Percentiles rank a stretch among this genome's conserved stretches.
Evolutionary conservation across 495 filamentous ascomycete species (phyloP).

Genomic region (Penicillium riverlandense): DNA sequence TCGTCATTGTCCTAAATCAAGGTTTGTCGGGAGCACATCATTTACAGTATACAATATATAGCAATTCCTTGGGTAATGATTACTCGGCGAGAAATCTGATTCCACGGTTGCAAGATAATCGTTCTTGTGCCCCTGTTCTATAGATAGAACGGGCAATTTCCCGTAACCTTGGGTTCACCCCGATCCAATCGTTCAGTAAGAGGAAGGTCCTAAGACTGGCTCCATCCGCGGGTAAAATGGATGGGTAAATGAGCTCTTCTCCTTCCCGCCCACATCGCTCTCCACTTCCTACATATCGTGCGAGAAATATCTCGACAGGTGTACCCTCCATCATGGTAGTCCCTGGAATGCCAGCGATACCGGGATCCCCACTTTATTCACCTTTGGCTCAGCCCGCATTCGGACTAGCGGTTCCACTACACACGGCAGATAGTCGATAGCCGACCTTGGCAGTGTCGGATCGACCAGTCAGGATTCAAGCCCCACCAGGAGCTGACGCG

Average conservation of each 20-base stretch:
- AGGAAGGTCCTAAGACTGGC: neutral
- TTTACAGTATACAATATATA: neutral
- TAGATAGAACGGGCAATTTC: slow-evolving; percentile 1
- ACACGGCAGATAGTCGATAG: slow-evolving; percentile 44
- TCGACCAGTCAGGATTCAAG: slow-evolving; percentile 22
- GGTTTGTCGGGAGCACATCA: slow-evolving; percentile 11
- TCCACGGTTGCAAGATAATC: too few relatives aligned
- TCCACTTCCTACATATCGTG: neutral
- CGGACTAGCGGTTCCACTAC: slow-evolving; percentile 6
- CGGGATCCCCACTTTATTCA: slow-evolving; percentile 5
- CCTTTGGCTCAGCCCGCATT: slow-evolving; percentile 14
- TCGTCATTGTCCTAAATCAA: slow-evolving; percentile 30
- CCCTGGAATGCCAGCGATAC: too few relatives aligned
- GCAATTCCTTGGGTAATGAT: too few relatives aligned
- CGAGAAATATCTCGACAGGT: too few relatives aligned
- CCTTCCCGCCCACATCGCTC: too few relatives aligned
- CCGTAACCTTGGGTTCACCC: too few relatives aligned
- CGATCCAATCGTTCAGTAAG: too few relatives aligned
- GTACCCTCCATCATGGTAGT: too few relatives aligned
- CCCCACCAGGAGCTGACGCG: slow-evolving; percentile 33
- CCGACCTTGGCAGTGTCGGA: slow-evolving; percentile 33
- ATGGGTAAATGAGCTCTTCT: neutral
- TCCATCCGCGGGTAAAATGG: slow-evolving; percentile 5
- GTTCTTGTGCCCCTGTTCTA: neutral
- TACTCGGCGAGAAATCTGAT: too few relatives aligned